Percentiles rank a stretch among this genome's conserved stretches.
These are phyloP conservation scores for Bacidia gigantensis DNA, from an alignment of 495 filamentous ascomycete species.

Conservation along the genomic window DNA sequence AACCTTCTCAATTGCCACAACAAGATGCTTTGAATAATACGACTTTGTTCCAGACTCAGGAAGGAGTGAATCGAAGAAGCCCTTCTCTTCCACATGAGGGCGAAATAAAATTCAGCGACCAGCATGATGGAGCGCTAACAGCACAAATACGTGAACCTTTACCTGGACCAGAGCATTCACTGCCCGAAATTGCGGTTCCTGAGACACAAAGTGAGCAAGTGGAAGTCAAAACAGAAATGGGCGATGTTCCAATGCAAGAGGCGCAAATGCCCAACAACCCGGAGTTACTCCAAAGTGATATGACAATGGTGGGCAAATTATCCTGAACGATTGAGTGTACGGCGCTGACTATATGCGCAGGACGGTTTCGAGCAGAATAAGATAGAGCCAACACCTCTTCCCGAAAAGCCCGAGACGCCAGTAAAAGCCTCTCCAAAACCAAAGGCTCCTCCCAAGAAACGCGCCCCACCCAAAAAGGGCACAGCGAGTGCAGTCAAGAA, in stretches of 20 bases:
- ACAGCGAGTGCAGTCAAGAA: slow-evolving; percentile 34
- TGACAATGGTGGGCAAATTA: not conserved
- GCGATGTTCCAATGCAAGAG: slow-evolving; percentile 3
- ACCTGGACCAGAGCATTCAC: slow-evolving; percentile 2
- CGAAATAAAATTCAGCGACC: not conserved
- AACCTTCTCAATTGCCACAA: not conserved
- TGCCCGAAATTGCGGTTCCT: slow-evolving; percentile 2
- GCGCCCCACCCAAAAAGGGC: slow-evolving; percentile 38
- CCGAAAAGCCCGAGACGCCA: not conserved
- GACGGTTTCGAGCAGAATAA: not conserved
- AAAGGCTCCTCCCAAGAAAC: slow-evolving; percentile 27
- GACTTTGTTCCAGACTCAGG: not conserved
- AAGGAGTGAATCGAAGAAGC: not conserved
- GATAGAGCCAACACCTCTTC: not conserved
- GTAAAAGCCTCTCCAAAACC: slow-evolving; percentile 16
- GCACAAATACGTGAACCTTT: slow-evolving; percentile 13
- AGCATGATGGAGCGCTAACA: not conserved
- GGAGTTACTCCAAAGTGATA: not conserved
- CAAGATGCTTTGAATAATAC: not conserved
- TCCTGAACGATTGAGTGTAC: too few species aligned
- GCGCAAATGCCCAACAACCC: not conserved
- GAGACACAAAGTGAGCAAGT: slow-evolving; percentile 12
- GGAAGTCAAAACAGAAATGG: slow-evolving; percentile 17
- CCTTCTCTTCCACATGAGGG: not conserved
- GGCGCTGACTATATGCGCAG: too few species aligned